Evolutionary conservation across 2,329 filamentous ascomycete species (phyloP).

Genomic region (Cordyceps pruinosa): DNA sequence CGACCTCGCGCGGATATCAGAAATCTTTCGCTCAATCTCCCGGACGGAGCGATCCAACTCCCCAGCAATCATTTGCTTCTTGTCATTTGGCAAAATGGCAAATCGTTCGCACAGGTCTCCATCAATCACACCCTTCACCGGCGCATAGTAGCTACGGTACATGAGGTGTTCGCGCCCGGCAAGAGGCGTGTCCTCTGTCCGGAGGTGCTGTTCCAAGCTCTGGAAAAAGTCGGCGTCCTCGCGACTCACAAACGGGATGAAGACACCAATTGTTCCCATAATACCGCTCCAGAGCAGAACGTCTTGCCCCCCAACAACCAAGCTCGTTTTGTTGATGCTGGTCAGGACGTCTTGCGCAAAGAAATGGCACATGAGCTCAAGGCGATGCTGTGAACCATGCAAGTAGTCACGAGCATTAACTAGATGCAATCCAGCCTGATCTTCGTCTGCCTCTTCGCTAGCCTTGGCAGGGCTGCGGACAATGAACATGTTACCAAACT

Average conservation of each 20-base stretch:
- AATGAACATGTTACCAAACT: conserved; percentile 95
- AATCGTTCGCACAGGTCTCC: conserved; percentile 94
- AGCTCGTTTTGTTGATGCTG: conserved; percentile 77
- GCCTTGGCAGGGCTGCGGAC: conserved; percentile 80
- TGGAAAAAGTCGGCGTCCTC: conserved; percentile 99
- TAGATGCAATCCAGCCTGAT: conserved; percentile 84
- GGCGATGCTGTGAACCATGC: conserved; percentile 76
- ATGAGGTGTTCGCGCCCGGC: conserved; percentile 92
- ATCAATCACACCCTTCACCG: conserved; percentile 94
- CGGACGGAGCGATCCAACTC: conserved; percentile 85
- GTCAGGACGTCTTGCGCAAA: conserved; percentile 90
- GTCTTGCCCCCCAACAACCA: conserved; percentile 87
- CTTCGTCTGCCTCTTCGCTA: conserved; percentile 85
- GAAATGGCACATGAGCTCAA: conserved; percentile 81
- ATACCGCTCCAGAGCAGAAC: conserved; percentile 89
- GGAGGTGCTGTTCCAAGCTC: conserved; percentile 79
- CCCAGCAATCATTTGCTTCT: conserved; percentile 90
- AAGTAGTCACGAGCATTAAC: conserved; percentile 85
- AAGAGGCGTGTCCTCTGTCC: conserved; percentile 78
- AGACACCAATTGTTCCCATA: conserved; percentile 87
- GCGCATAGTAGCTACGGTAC: conserved; percentile 91
- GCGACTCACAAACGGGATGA: conserved; percentile 84
- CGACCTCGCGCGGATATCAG: conserved; percentile 50
- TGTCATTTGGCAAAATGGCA: conserved; percentile 73
- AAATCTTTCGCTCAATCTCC: conserved; percentile 92